Conservation (phyloP, 2,329 filamentous ascomycete species). For the Epichloe gansuensis region DNA sequence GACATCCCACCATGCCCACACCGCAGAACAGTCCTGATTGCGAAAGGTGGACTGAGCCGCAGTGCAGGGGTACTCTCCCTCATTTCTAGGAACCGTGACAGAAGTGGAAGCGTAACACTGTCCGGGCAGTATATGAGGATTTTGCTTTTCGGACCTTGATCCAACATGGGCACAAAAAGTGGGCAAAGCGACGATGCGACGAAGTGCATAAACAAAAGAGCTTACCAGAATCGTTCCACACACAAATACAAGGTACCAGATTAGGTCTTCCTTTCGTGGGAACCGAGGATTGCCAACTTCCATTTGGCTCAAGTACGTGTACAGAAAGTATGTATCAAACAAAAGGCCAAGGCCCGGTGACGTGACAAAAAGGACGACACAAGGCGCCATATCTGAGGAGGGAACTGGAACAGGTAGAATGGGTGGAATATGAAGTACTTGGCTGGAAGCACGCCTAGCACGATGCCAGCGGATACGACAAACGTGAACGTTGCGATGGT, state of each 20-base stretch:
- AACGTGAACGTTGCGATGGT: constrained; percentile 53
- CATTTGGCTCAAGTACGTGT: constrained; percentile 62
- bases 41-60: constrained; percentile 52
- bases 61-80: constrained; percentile 68
- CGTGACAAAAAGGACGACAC: constrained; percentile 31
- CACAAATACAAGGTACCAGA: constrained; percentile 70
- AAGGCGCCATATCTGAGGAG: constrained; percentile 31
- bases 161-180: constrained; percentile 6
- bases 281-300: constrained; percentile 65
- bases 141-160: not conserved
- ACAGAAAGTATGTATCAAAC: constrained; percentile 66
- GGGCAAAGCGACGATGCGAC: constrained; percentile 11
- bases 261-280: constrained; percentile 60
- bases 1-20: constrained; percentile 66
- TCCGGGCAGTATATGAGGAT: constrained; percentile 63
- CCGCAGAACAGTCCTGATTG: constrained; percentile 51
- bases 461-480: constrained; percentile 45
- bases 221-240: constrained; percentile 67
- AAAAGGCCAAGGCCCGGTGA: constrained; percentile 37
- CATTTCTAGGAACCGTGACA: constrained; percentile 76
- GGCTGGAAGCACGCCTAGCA: constrained; percentile 40
- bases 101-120: constrained; percentile 52
- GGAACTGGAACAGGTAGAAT: constrained; percentile 38
- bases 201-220: constrained; percentile 15
- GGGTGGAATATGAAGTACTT: constrained; percentile 41